Percentiles rank a stretch among this genome's conserved stretches.
Conservation (phyloP, 441 rosid genomes). For the Eruca vesicaria region DNA sequence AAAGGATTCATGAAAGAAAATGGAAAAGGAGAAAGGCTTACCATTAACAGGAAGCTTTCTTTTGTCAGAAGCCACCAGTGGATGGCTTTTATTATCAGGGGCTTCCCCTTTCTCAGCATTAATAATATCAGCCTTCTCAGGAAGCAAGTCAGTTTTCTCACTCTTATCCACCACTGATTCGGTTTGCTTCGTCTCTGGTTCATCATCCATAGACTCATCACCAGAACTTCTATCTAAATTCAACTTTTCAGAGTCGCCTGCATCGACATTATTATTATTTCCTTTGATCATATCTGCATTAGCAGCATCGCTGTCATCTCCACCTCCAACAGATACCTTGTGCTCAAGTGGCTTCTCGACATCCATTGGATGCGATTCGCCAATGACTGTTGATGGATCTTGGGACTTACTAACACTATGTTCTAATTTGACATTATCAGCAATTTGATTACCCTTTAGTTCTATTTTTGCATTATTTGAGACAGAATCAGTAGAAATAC, state of each 20-base stretch:
- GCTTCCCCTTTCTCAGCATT: constrained; percentile 44
- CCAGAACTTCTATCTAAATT: constrained; percentile 96
- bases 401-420: constrained; percentile 73
- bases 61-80: constrained; percentile 57
- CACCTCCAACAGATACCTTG: constrained; percentile 54
- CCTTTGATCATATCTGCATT: constrained; percentile 68
- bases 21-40: constrained; percentile 35
- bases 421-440: constrained; percentile 97
- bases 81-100: constrained; percentile 41
- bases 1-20: neutral
- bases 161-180: constrained; percentile 58
- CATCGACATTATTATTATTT: constrained; percentile 54
- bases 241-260: constrained; percentile 83
- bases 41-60: constrained; percentile 67
- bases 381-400: constrained; percentile 78
- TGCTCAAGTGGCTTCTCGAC: constrained; percentile 77
- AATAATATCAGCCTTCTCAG: constrained; percentile 45
- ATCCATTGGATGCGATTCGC: constrained; percentile 88
- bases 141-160: constrained; percentile 45
- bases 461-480: constrained; percentile 95
- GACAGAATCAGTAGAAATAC: constrained; percentile 97
- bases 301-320: constrained; percentile 59
- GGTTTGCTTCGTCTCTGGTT: constrained; percentile 69
- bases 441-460: constrained; percentile 91
- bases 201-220: constrained; percentile 97